These are phyloP conservation scores for Akanthomyces muscarius DNA, from an alignment of 2,329 filamentous ascomycete genomes.

Conservation along the genomic window DNA sequence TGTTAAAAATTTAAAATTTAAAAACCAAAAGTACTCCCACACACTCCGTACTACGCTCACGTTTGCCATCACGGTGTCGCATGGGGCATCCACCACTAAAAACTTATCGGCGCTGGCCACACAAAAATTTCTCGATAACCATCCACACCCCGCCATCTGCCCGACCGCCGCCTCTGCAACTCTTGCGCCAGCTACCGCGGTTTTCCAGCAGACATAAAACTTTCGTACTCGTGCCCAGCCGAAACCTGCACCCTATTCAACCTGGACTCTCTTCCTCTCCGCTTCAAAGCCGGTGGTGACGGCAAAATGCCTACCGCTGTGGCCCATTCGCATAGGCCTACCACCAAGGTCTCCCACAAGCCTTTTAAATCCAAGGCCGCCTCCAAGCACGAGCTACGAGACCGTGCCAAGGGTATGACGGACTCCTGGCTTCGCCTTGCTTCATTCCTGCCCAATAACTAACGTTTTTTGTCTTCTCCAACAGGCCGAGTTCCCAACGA, in stretches of 20 bases:
- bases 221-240: not conserved
- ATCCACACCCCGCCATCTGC: constrained; percentile 19
- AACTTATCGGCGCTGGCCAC: constrained; percentile 17
- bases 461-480: constrained; percentile 1
- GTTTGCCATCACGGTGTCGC: constrained; percentile 5
- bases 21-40: too few relatives aligned
- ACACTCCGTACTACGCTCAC: not conserved
- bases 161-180: constrained; percentile 32
- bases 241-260: constrained; percentile 31
- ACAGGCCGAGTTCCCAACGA: constrained; percentile 75
- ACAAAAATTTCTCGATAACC: constrained; percentile 31
- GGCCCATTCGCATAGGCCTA: constrained; percentile 83
- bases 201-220: not conserved
- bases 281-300: constrained; percentile 78
- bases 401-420: constrained; percentile 71
- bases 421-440: not conserved
- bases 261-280: constrained; percentile 70
- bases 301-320: constrained; percentile 70
- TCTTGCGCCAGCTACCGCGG: constrained; percentile 14
- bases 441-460: constrained; percentile 18
- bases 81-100: constrained; percentile 15
- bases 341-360: constrained; percentile 86
- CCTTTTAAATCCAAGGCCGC: constrained; percentile 88
- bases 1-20: too few relatives aligned
- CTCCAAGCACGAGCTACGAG: constrained; percentile 81